Conservation (phyloP, 345 rosid species). For the Psidium guajava region DNA sequence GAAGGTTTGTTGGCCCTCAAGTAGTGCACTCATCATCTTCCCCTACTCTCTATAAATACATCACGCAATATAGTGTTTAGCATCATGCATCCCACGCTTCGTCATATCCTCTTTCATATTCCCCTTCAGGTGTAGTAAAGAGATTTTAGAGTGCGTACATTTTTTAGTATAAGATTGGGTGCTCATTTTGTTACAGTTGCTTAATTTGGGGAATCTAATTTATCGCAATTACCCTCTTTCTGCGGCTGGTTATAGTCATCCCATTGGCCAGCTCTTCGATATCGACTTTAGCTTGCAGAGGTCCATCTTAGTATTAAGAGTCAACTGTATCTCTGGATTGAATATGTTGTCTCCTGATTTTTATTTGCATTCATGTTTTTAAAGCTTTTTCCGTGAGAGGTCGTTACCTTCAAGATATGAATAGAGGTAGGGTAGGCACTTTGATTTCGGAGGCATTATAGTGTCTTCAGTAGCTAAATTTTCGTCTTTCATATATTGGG, state of each 20-base stretch:
- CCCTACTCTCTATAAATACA: neutral
- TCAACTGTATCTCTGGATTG: neutral
- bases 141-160: neutral
- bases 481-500: neutral
- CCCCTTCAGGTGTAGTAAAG: neutral
- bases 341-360: neutral
- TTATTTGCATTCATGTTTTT: neutral
- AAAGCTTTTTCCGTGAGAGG: neutral
- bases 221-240: no score
- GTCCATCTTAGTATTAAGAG: neutral
- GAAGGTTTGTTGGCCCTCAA: neutral
- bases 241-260: no score
- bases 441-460: neutral
- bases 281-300: neutral
- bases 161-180: neutral
- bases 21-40: neutral
- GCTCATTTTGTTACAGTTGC: no score
- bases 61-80: neutral
- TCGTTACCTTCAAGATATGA: neutral
- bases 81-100: neutral
- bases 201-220: no score
- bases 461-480: neutral
- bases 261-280: no score
- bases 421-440: neutral
- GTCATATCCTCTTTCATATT: neutral